phyloP scores from a whole-genome alignment of 2,329 filamentous ascomycete species.

The Scedosporium boydii region DNA sequence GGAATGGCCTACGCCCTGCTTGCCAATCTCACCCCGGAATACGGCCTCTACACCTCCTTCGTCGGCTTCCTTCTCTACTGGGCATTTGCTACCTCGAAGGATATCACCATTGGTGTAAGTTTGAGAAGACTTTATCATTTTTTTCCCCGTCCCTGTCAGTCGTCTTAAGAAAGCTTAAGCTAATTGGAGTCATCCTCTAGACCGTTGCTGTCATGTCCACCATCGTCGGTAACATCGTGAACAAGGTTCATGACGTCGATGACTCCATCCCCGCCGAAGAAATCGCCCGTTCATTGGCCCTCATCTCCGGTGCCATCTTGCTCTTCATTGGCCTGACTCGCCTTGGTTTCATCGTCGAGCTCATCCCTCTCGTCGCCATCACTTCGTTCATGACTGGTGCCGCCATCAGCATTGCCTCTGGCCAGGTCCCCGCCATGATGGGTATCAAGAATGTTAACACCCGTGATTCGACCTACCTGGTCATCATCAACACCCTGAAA shows the following conservation, averaged over 20 bases:
- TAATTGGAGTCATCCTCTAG: slow-evolving; percentile 24
- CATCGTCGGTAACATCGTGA: slow-evolving; percentile 39
- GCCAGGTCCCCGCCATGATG: slow-evolving; percentile 40
- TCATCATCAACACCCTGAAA: slow-evolving; percentile 42
- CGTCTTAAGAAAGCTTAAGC: slow-evolving; percentile 11
- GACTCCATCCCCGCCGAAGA: slow-evolving; percentile 30
- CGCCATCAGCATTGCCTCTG: slow-evolving; percentile 38
- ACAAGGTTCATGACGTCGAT: slow-evolving; percentile 24
- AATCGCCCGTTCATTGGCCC: slow-evolving; percentile 36
- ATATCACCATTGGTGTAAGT: slow-evolving; percentile 64
- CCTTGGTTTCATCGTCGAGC: slow-evolving; percentile 44
- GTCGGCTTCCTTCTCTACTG: slow-evolving; percentile 69
- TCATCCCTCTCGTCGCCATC: slow-evolving; percentile 42
- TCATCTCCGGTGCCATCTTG: slow-evolving; percentile 40
- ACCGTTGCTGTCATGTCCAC: slow-evolving; percentile 47
- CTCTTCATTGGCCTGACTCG: slow-evolving; percentile 38
- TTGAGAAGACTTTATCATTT: slow-evolving; percentile 23
- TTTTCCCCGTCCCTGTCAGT: background rate
- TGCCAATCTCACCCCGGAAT: slow-evolving; percentile 71
- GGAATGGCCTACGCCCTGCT: slow-evolving; percentile 91
- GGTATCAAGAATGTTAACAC: slow-evolving; percentile 42
- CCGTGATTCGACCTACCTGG: slow-evolving; percentile 34
- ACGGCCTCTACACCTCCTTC: slow-evolving; percentile 76
- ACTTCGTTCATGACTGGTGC: slow-evolving; percentile 47
- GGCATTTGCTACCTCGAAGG: slow-evolving; percentile 69